Percentiles rank a stretch among this genome's conserved stretches.
Evolutionary conservation across 2,329 filamentous ascomycete genomes (phyloP).

Genomic region (Epichloe bromicola): DNA sequence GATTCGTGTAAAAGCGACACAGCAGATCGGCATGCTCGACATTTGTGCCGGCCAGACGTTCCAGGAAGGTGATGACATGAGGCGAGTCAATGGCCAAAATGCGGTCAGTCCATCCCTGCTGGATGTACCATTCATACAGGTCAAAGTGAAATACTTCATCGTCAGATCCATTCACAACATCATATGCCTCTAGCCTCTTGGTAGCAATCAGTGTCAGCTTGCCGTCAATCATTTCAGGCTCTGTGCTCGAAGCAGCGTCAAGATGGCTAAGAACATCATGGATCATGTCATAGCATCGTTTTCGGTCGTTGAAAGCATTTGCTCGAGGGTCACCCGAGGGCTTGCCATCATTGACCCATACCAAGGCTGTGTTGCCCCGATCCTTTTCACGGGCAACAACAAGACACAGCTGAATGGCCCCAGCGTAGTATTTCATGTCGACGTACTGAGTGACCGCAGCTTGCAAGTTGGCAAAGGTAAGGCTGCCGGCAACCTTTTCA

Average conservation of each 20-base stretch:
- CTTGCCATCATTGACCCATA: conserved; percentile 77
- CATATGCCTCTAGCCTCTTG: conserved; percentile 77
- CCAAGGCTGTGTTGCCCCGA: conserved; percentile 70
- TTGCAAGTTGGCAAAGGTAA: conserved; percentile 70
- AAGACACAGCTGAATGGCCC: conserved; percentile 78
- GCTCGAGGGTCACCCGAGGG: conserved; percentile 58
- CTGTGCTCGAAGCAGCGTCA: conserved; percentile 54
- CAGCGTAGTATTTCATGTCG: conserved; percentile 76
- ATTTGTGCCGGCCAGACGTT: conserved; percentile 59
- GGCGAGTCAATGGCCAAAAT: conserved; percentile 74
- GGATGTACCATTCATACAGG: conserved; percentile 96
- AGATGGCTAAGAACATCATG: conserved; percentile 69
- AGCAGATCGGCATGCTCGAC: conserved; percentile 76
- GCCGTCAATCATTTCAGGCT: conserved; percentile 66
- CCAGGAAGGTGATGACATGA: conserved; percentile 76
- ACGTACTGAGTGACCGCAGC: conserved; percentile 70
- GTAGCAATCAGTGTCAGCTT: conserved; percentile 62
- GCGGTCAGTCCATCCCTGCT: conserved; percentile 71
- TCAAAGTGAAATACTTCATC: conserved; percentile 94
- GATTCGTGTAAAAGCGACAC: conserved; percentile 83
- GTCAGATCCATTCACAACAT: conserved; percentile 72
- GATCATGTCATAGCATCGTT: conserved; percentile 74
- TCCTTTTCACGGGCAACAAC: conserved; percentile 75
- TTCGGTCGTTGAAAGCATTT: conserved; percentile 55
- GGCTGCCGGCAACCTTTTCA: conserved; percentile 70